phyloP scores from a whole-genome alignment of 169 alveolate genomes.

The Blepharisma undulans region DNA sequence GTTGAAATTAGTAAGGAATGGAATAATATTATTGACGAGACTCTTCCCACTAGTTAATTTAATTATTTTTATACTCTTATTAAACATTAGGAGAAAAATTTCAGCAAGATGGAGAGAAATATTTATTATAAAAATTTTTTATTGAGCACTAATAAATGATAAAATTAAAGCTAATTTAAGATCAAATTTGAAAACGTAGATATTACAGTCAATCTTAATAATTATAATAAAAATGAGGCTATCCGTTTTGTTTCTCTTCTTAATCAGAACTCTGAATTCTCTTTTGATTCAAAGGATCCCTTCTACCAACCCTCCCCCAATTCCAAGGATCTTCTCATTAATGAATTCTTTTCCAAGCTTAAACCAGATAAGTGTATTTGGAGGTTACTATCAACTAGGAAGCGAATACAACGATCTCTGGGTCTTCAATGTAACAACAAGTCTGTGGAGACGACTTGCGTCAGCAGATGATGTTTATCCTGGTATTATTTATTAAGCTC shows the following conservation, averaged over 20 bases:
- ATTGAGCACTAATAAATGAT: too few species aligned
- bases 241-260: background rate
- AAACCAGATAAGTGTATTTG: background rate
- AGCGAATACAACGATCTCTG: background rate
- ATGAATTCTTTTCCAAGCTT: background rate
- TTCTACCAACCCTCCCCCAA: background rate
- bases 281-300: background rate
- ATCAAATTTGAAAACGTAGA: too few species aligned
- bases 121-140: too few species aligned
- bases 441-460: background rate
- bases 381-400: background rate
- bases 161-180: too few species aligned
- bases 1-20: too few species aligned
- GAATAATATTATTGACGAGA: too few species aligned
- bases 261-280: background rate
- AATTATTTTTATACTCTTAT: too few species aligned
- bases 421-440: background rate
- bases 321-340: background rate
- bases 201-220: background rate
- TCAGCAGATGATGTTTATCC: background rate
- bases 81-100: too few species aligned
- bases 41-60: too few species aligned
- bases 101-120: too few species aligned
- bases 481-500: background rate
- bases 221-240: background rate